Conservation (phyloP, 2,329 filamentous ascomycete species). For the Sporothrix curviconia region DNA sequence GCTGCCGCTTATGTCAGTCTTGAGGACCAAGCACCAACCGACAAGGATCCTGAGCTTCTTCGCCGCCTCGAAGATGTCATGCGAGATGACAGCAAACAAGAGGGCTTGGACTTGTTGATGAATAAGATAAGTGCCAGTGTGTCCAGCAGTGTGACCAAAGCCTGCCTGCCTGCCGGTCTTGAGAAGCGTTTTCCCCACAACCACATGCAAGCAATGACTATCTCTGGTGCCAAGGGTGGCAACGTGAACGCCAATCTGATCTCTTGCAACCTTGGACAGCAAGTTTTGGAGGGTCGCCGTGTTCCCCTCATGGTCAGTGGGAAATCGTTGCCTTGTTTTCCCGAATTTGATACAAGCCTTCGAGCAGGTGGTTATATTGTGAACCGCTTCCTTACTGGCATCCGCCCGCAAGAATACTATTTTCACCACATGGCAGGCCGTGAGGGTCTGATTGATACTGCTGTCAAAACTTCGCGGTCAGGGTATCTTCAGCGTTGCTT, state of each 20-base stretch:
- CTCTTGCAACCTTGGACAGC: constrained; percentile 94
- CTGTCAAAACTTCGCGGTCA: constrained; percentile 95
- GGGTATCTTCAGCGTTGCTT: constrained; percentile 95
- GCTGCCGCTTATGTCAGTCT: constrained; percentile 86
- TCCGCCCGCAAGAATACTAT: constrained; percentile 95
- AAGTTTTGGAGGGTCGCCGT: constrained; percentile 88
- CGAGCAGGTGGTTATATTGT: constrained; percentile 90
- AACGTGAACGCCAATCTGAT: constrained; percentile 95
- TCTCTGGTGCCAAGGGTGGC: constrained; percentile 88
- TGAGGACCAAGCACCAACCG: constrained; percentile 53
- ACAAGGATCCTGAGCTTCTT: constrained; percentile 63
- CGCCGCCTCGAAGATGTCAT: constrained; percentile 81
- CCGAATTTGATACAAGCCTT: constrained; percentile 80
- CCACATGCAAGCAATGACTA: constrained; percentile 99
- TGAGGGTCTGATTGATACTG: constrained; percentile 97
- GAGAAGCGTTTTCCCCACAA: constrained; percentile 92
- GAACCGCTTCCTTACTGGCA: constrained; percentile 94
- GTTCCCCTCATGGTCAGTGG: constrained; percentile 97
- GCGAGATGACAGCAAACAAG: constrained; percentile 85
- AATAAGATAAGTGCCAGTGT: constrained; percentile 64
- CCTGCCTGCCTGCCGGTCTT: constrained; percentile 74
- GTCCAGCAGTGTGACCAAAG: constrained; percentile 69
- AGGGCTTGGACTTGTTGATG: constrained; percentile 80
- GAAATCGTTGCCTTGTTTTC: constrained; percentile 91
- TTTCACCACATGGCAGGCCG: constrained; percentile 99